These are phyloP conservation scores for button mushroom (Agaricus bisporus) DNA, from an alignment of 768 basidiomycete species.

Conservation along the genomic window DNA sequence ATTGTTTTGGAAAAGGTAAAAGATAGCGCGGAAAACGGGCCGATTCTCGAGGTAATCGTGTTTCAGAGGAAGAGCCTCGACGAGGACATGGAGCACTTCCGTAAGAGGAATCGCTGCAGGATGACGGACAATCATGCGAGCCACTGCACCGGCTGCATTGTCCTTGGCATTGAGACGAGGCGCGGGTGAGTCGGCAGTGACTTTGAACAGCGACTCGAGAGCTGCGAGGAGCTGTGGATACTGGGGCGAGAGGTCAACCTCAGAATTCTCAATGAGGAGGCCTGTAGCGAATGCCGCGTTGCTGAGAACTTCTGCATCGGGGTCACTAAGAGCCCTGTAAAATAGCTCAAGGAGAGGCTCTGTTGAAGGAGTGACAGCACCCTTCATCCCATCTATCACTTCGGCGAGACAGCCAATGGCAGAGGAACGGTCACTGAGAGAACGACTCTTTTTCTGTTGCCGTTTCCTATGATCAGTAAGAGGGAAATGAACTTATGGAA, in stretches of 20 bases:
- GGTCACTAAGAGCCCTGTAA: conserved; percentile 74
- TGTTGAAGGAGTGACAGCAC: conserved; percentile 79
- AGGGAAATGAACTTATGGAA: background rate
- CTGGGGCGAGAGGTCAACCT: conserved; percentile 75
- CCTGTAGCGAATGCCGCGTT: conserved; percentile 95
- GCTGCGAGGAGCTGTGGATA: conserved; percentile 73
- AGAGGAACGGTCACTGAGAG: conserved; percentile 86
- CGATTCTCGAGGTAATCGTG: conserved; percentile 89
- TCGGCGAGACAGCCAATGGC: conserved; percentile 93
- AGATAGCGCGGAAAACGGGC: conserved; percentile 83
- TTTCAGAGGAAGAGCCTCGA: conserved; percentile 77
- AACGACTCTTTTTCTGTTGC: conserved; percentile 73
- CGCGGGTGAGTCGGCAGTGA: conserved; percentile 54
- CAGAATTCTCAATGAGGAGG: conserved; percentile 83
- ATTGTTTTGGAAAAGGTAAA: conserved; percentile 80
- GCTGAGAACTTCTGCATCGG: conserved; percentile 89
- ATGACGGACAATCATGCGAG: conserved; percentile 81
- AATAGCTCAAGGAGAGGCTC: conserved; percentile 78
- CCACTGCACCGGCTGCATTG: conserved; percentile 94
- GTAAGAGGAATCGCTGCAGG: conserved; percentile 76
- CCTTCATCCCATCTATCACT: conserved; percentile 90
- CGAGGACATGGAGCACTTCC: conserved; percentile 81
- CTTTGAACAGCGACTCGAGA: conserved; percentile 76
- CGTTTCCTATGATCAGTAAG: background rate
- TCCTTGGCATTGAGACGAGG: conserved; percentile 82